Base-by-base conservation (phyloP, 1,284 basidiomycete species). In the Ustilago vetiveriae region DNA sequence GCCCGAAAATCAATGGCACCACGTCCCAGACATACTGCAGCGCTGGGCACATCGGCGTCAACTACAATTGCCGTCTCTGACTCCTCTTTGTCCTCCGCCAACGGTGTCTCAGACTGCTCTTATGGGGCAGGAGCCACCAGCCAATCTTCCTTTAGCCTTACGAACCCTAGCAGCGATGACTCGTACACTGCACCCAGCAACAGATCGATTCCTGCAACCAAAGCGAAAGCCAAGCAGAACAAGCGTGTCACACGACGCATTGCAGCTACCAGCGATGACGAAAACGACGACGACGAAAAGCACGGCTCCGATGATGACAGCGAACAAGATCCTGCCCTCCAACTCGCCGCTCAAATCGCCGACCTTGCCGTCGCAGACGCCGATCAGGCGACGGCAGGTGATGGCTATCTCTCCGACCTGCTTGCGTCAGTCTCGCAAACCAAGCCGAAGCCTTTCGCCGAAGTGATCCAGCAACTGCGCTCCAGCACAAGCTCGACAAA, bases 351-450 rank as follows among this genome's bases (percentile, higher is more conserved):
- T 19, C 47, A 48, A 23, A 23, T 66, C 9, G 47, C 55, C 6
- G 26, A 47, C 16, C 42, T 59, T 1, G 38, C 37, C 19, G 55
- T 66, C 6, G 32, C 42, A 26, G 49, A 52, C 9, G 48, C 30
- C 3, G 30, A 45, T 3, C 45, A 45, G 3, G 36, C 27, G 16
- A 24, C 29, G 11, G 26, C 17, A 5, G 21, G 16, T 5, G 46
- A 62, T 14, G 33, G 29, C 3, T 17, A 33, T 29, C 26, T 73
- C 3, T 16, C 37, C 2, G 39, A n/a, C 1, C 38, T 74, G 21
- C 55, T 74, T 17, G 44, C 24, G 4, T 26, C 59, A 9, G 56
- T 68, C 23, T 53, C 62, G 9, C 68, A 71, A 17, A 23, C 42
- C 13, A 56, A 63, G 33, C 53, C 52, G 6, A 26, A 46, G 3